phyloP scores from a whole-genome alignment of 1,284 basidiomycete genomes.

The Cutaneotrichosporon mucoides region DNA sequence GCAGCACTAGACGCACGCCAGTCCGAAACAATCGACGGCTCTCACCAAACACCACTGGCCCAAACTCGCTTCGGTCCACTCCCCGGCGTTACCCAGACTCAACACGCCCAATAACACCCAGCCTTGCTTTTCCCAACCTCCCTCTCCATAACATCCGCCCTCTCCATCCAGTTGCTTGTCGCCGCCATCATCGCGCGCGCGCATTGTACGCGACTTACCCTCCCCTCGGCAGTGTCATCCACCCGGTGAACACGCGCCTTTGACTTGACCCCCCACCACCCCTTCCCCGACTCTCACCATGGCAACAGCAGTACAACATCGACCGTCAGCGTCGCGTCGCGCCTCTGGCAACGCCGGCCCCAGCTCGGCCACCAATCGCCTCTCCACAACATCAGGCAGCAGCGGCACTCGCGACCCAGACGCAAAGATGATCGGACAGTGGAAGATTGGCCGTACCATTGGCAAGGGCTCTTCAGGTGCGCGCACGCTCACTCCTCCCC shows the following conservation, averaged over 20 bases:
- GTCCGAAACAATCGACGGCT: too few relatives aligned
- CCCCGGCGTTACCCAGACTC: too few relatives aligned
- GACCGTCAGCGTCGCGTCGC: conserved; percentile 7
- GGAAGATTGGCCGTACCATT: conserved; percentile 88
- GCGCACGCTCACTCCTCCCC: conserved; percentile 24
- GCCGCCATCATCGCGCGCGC: not conserved
- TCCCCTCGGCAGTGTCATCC: not conserved
- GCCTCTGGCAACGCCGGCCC: conserved; percentile 5
- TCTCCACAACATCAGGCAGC: conserved; percentile 15
- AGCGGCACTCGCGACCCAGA: conserved; percentile 31
- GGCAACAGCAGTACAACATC: conserved; percentile 11
- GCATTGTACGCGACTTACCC: too few relatives aligned
- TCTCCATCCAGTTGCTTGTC: not conserved
- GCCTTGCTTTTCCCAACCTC: too few relatives aligned
- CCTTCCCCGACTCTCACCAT: not conserved
- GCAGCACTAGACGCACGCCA: too few relatives aligned
- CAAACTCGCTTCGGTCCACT: too few relatives aligned
- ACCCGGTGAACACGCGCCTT: not conserved
- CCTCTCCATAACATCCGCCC: too few relatives aligned
- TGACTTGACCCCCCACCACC: not conserved
- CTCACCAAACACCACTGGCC: too few relatives aligned
- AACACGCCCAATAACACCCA: too few relatives aligned
- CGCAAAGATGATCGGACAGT: conserved; percentile 67
- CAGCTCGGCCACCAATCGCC: conserved; percentile 10
- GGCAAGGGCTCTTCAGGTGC: conserved; percentile 83